Evolutionary conservation across 768 basidiomycete genomes (phyloP), one percentile per base, ranked within the genome.

Genomic region (Podaxis pistillaris): DNA sequence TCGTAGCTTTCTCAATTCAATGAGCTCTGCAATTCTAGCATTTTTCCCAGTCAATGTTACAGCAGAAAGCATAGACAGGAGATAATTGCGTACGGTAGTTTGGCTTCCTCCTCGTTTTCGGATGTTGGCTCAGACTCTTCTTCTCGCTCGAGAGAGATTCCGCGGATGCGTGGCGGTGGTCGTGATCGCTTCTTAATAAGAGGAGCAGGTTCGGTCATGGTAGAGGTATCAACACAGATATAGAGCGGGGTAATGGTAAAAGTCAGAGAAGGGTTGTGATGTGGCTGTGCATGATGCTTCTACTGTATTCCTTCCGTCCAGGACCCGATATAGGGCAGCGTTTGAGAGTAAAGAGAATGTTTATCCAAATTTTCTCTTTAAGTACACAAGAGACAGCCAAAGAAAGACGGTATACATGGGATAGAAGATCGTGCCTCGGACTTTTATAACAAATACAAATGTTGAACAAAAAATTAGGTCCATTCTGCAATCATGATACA

Each of bases 131-230:
- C 72, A 33, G 72, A 69, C 8, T 76, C 75, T 8, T 78, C 77
- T 12, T 81, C 77, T 26, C 66, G 69, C 22, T 79, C 78, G 8
- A 70, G 65, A 0, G 86, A 86, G 51, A 68, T 73, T 71, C 85
- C 83, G 13, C 90, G 81, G 22, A 82, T 67, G 36, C 81, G 80
- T 26, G 81, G 77, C 68, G 85, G 86, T 40, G 90, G 90, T 44
- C 90, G 84, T 56, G 75, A 81, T 38, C 91, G 88, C 75, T 86
- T 90, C 78, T 85, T 92, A 79, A 93, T 89, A 82, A 89, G 86
- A 66, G 63, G 51, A 28, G 59, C 8, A 33, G 56, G 28, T 67
- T 65, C 55, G 33, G 62, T 41, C 62, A 55, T 59, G 37, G 55
- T 13, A 38, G 38, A 36, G 24, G 44, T 56, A 49, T 62, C 65